Conservation (phyloP, 139 green algal species). For the Parachlorella kessleri region DNA sequence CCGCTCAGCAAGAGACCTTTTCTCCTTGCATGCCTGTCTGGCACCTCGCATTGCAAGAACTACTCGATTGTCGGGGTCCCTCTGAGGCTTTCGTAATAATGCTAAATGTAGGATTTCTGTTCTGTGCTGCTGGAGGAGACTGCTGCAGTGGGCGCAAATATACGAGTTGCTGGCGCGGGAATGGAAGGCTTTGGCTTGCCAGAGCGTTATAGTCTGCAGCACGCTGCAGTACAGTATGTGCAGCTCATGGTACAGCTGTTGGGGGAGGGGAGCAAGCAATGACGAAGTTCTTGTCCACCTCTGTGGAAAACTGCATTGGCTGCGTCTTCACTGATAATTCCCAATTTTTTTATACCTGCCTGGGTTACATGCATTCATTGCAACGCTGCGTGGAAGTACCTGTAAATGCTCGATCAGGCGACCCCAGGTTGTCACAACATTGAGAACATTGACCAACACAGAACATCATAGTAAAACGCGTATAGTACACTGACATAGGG, state of each 20-base stretch:
- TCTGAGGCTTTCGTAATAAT: neutral
- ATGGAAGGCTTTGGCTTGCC: neutral
- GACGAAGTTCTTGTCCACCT: too few species aligned
- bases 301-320: too few species aligned
- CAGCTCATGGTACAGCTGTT: constrained; percentile 20
- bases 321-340: too few species aligned
- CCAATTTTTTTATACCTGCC: too few species aligned
- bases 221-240: constrained; percentile 12
- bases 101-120: constrained; percentile 2
- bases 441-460: too few species aligned
- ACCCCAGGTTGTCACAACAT: too few species aligned
- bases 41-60: neutral
- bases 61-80: neutral
- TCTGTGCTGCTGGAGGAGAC: constrained; percentile 12
- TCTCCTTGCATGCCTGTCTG: neutral
- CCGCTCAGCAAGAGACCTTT: too few species aligned
- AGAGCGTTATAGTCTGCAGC: neutral
- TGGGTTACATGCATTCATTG: too few species aligned
- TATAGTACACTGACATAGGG: too few species aligned
- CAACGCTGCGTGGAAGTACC: too few species aligned
- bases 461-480: too few species aligned
- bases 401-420: too few species aligned
- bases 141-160: neutral
- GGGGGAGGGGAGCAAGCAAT: neutral
- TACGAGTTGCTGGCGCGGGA: neutral